Conservation (phyloP, 768 basidiomycete species). For the Amanita thiersii region DNA sequence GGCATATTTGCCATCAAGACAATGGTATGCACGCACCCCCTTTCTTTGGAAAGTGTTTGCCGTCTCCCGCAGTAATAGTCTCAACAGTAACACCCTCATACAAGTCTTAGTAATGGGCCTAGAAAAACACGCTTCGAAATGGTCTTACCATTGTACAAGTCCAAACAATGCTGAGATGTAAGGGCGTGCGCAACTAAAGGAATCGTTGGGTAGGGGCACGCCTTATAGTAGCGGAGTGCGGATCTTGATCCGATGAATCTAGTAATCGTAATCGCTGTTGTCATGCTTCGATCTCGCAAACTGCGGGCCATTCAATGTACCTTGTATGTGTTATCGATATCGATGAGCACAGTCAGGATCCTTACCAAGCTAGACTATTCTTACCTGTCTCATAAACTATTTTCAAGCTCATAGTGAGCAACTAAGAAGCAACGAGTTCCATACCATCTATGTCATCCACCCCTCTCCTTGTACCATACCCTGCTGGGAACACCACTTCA, state of each 20-base stretch:
- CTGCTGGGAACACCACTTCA: too few relatives aligned
- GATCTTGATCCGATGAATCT: slow-evolving; percentile 68
- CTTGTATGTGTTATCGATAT: slow-evolving; percentile 21
- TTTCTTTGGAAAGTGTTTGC: slow-evolving; percentile 50
- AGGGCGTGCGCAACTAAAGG: slow-evolving; percentile 10
- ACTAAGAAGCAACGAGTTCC: too few relatives aligned
- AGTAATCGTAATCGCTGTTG: slow-evolving; percentile 24
- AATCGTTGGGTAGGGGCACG: slow-evolving; percentile 19
- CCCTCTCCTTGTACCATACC: too few relatives aligned
- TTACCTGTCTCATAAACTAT: too few relatives aligned
- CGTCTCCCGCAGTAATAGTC: slow-evolving; percentile 51
- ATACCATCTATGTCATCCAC: too few relatives aligned
- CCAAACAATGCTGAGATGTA: slow-evolving; percentile 13
- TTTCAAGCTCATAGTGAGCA: too few relatives aligned
- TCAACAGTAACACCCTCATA: slow-evolving; percentile 67
- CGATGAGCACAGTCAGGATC: slow-evolving; percentile 17
- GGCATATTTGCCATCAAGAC: slow-evolving; percentile 9
- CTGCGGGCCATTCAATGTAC: slow-evolving; percentile 3
- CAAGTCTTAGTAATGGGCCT: slow-evolving; percentile 11
- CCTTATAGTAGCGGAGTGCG: slow-evolving; percentile 56
- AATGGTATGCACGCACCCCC: slow-evolving; percentile 47
- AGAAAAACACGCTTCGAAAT: slow-evolving; percentile 13
- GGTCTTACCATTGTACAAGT: slow-evolving; percentile 26
- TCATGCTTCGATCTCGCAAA: slow-evolving; percentile 11
- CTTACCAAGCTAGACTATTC: too few relatives aligned